Percentiles rank a stretch among this genome's conserved stretches.
Conservation (phyloP, 1,284 basidiomycete genomes). For the Heterobasidion annosum region DNA sequence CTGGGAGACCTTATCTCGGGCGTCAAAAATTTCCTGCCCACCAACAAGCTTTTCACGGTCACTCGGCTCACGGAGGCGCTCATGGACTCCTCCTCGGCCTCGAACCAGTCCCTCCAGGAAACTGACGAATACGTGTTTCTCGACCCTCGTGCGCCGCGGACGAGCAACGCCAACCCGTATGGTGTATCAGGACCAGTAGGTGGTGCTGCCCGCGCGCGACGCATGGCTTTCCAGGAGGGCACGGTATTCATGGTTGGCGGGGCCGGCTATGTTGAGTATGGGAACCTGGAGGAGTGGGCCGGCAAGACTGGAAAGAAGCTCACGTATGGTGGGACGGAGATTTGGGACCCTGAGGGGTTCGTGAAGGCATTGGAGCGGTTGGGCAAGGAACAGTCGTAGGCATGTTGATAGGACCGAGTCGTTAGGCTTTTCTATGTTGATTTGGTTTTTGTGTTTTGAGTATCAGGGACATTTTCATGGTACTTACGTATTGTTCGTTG, state of each 20-base stretch:
- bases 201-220: slow-evolving; percentile 40
- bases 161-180: slow-evolving; percentile 34
- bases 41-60: slow-evolving; percentile 88
- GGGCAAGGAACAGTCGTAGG: slow-evolving; percentile 29
- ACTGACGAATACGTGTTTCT: slow-evolving; percentile 96
- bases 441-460: background rate
- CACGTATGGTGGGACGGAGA: slow-evolving; percentile 95
- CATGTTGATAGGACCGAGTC: background rate
- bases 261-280: slow-evolving; percentile 95
- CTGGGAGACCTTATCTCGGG: slow-evolving; percentile 95
- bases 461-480: background rate
- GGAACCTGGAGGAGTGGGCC: slow-evolving; percentile 92
- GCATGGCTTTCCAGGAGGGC: slow-evolving; percentile 84
- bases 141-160: slow-evolving; percentile 77
- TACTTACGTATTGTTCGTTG: background rate
- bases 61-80: slow-evolving; percentile 92
- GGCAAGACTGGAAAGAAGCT: slow-evolving; percentile 73
- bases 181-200: slow-evolving; percentile 19
- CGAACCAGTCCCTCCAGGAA: slow-evolving; percentile 88
- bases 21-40: slow-evolving; percentile 96
- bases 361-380: slow-evolving; percentile 59
- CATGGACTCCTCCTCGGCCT: slow-evolving; percentile 92
- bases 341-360: slow-evolving; percentile 85
- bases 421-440: background rate
- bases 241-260: slow-evolving; percentile 96